Base-by-base conservation (phyloP, 2,329 filamentous ascomycete species). In the Penicillium crustosum region DNA sequence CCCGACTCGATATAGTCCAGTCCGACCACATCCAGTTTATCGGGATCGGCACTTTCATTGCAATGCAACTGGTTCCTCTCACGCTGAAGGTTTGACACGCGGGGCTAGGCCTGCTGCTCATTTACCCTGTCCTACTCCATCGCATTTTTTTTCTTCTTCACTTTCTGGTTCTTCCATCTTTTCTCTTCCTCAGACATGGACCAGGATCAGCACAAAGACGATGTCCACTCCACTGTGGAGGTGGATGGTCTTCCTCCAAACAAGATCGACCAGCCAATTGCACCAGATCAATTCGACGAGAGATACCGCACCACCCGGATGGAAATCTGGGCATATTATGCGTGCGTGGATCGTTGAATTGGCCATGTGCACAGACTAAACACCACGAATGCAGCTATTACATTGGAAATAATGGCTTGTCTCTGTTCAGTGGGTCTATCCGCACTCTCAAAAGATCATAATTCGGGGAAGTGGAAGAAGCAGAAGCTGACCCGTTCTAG, bases 401-500 rank as follows among this genome's bases (percentile, higher is more conserved):
- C 68, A 81, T 88, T 51, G 86, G 86, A 47, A 84, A 87, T 68
- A 89, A 89, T 70, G 86, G 86, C 6, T 80, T 81, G 60, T 81
- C 80, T 9, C 76, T 83, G 49, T 87, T 87, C 80, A 88, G 74
- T 76, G 59, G 48, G 70, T 56, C n/a, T 33, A 29, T 33, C 33
- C 31, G 47, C 7, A 31, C 17, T 41, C 15, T 43, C 10, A 31
- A 29, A 43, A 9, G 19, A 19, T 42, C 31, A n/a, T n/a, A 33
- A 41, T 48, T 21, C 12, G 17, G 31, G 31, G 19, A 42, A 25
- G 35, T 33, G 2, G 21, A 50, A 33, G 21, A 50, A 27, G 13
- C n/a, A 27, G 33, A 15, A 29, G 8, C 31, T 43, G 29, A 56
- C 33, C 35, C 58, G 49, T 9, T 21, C 15, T 60, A 75, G 73